Base-by-base conservation (phyloP, 2,329 filamentous ascomycete genomes). In the Aspergillus sp. region DNA sequence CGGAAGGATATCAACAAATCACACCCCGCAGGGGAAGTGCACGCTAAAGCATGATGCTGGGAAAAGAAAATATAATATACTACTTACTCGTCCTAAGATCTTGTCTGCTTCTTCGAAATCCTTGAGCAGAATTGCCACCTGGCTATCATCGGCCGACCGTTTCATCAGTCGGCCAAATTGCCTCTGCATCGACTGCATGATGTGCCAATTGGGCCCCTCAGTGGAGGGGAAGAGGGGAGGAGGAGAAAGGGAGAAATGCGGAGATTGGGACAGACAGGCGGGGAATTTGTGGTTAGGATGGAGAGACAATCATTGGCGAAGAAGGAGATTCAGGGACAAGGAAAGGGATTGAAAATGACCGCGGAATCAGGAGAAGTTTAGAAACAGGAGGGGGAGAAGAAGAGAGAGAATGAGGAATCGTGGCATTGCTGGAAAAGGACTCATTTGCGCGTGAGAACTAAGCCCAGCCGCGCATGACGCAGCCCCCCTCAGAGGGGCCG, bases 101-200 rank as follows among this genome's bases (percentile, higher is more conserved):
- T 85, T 85, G 74, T 95, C 90, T 25, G 89, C 89, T 75, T 93
- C 88, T 67, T 92, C 89, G 72, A 92, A 95, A 70, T 95, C 91
- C 68, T 86, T 88, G 59, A 96, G 79, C 57, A 95, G 81, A 48
- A 89, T 84, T 10, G 88, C 87, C 49, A 94, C 87, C 71, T 91
- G 89, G 65, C 88, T 88, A 72, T 91, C 89, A 75, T 95, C 89
- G 59, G 89, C 90, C 23, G 88, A 87, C 63, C 87, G 85, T 70
- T 85, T 87, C 77, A 87, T 83, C 72, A 93, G 85, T 76, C 85
- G 88, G 63, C 89, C 90, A 67, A 93, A 89, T 70, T 89, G 87
- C 65, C 91, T 83, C 72, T 92, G 88, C 78, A 95, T 84, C 59
- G 69, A 68, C 67, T 76, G 71, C 77, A 79, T 79, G 17, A 55